Conservation (phyloP, 495 filamentous ascomycete species). For the Antarctomyces pellizariae region DNA sequence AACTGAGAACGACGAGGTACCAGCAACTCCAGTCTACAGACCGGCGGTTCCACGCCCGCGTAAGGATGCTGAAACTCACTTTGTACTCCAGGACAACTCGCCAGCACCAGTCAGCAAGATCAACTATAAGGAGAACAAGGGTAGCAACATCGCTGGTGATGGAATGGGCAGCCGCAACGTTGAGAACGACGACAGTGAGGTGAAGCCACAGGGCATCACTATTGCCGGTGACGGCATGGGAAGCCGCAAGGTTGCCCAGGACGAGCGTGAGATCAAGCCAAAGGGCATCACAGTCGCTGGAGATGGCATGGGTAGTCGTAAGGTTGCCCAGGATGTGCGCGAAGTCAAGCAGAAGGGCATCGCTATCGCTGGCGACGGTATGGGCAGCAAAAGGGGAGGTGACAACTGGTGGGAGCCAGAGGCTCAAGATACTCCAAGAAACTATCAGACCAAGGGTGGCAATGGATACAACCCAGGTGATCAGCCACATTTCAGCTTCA, state of each 20-base stretch:
- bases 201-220: constrained; percentile 16
- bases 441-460: no score
- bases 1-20: constrained; percentile 38
- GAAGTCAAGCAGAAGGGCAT: constrained; percentile 33
- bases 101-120: no score
- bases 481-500: no score
- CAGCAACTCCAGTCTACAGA: constrained; percentile 30
- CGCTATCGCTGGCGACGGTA: constrained; percentile 11
- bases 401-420: constrained; percentile 42
- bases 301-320: constrained; percentile 34
- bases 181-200: constrained; percentile 9
- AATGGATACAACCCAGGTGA: no score
- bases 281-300: constrained; percentile 18
- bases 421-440: constrained; percentile 8
- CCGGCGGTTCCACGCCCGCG: constrained; percentile 39
- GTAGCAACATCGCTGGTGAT: no score
- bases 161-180: no score
- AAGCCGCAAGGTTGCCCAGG: constrained; percentile 44
- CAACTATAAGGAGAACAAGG: no score
- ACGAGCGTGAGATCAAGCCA: constrained; percentile 20
- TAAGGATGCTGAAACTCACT: constrained; percentile 58
- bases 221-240: constrained; percentile 52
- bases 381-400: constrained; percentile 36
- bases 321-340: constrained; percentile 38
- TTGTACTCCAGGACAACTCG: constrained; percentile 47